A percentile compares a stretch with the other conserved stretches of the same genome.
Evolutionary conservation across 1,284 basidiomycete genomes (phyloP).

Genomic region (Cutaneotrichosporon cyanovorans): DNA sequence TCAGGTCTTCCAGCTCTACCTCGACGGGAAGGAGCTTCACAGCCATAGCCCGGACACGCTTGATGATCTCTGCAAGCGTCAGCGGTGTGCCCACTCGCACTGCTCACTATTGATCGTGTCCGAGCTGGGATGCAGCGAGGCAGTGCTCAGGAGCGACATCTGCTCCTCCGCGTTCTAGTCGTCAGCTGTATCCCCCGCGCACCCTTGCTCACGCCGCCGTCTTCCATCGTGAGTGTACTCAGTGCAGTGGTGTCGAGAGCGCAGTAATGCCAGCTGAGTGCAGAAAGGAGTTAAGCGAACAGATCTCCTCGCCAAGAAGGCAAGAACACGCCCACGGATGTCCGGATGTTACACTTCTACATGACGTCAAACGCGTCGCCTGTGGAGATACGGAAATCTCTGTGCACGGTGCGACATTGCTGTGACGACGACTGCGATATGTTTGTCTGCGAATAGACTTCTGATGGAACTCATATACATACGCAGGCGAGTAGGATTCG

Average conservation of each 20-base stretch:
- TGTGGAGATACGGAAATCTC: no score
- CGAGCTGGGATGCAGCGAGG: slow-evolving; percentile 16
- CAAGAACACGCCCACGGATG: no score
- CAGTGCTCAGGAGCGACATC: slow-evolving; percentile 31
- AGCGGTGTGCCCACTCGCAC: neutral
- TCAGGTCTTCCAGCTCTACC: slow-evolving; percentile 39
- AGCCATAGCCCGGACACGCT: slow-evolving; percentile 68
- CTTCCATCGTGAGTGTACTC: neutral
- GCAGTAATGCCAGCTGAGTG: no score
- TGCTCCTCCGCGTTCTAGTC: slow-evolving; percentile 35
- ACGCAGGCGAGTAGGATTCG: neutral
- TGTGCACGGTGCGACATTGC: no score
- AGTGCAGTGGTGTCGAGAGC: no score
- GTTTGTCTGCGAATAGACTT: no score
- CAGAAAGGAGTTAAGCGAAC: no score
- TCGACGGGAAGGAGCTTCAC: slow-evolving; percentile 72
- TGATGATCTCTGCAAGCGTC: slow-evolving; percentile 52
- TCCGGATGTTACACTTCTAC: no score
- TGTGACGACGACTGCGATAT: no score
- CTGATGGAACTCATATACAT: no score
- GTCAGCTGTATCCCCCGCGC: neutral
- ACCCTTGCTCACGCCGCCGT: neutral
- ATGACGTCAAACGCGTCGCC: no score
- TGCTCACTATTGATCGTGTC: slow-evolving; percentile 13
- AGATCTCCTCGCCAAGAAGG: no score